Percentiles rank a stretch among this genome's conserved stretches.
Conservation (phyloP, 2,329 filamentous ascomycete genomes). For the Fonsecaea monophora region DNA sequence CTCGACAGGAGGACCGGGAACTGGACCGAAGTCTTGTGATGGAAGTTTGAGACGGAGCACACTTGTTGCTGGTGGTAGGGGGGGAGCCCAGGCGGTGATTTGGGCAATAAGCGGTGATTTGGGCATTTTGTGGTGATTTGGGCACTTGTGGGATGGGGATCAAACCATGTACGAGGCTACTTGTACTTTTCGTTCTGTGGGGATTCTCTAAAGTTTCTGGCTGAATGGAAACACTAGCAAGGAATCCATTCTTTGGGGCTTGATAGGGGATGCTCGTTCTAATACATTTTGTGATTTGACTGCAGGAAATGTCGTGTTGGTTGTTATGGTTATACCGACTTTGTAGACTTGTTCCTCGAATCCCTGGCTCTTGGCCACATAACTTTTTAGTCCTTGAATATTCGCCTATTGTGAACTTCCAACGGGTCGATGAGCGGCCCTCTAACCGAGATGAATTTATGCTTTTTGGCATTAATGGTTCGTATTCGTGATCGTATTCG, state of each 20-base stretch:
- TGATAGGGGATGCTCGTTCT: slow-evolving; percentile 2
- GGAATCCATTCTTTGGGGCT: not conserved
- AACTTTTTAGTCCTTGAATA: too few species aligned
- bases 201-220: not conserved
- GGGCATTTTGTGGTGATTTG: not conserved
- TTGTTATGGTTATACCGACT: not conserved
- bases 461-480: not conserved
- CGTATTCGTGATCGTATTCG: slow-evolving; percentile 18
- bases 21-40: not conserved
- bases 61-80: not conserved
- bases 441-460: not conserved
- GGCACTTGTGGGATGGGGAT: not conserved
- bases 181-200: slow-evolving; percentile 2
- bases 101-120: not conserved
- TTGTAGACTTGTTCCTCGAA: too few species aligned
- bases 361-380: too few species aligned
- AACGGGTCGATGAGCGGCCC: not conserved
- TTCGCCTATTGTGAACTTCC: not conserved
- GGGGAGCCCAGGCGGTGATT: not conserved
- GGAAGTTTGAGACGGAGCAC: not conserved
- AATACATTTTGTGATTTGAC: slow-evolving; percentile 17
- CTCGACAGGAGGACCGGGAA: not conserved
- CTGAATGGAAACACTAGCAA: not conserved
- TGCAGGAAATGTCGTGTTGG: not conserved
- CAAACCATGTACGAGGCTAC: not conserved